These are phyloP conservation scores for Pontederia crassipes DNA, from an alignment of 176 grass and related monocot species.

Conservation along the genomic window DNA sequence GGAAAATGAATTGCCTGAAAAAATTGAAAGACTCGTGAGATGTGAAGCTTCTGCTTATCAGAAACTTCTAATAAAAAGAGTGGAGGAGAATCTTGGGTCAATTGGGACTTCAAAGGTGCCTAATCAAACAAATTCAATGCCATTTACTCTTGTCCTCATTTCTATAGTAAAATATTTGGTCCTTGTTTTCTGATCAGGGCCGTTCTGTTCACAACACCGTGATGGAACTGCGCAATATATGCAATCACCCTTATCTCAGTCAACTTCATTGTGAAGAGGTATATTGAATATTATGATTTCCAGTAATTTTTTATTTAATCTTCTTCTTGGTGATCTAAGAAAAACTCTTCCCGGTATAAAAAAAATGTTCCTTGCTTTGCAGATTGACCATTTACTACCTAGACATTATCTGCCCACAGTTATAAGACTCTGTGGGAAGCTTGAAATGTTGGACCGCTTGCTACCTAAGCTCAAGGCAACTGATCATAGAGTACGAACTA, in stretches of 20 bases:
- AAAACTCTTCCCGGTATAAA: background rate
- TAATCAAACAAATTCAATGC: background rate
- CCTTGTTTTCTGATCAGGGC: constrained; percentile 37
- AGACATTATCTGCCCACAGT: constrained; percentile 81
- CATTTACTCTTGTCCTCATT: background rate
- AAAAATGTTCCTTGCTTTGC: constrained; percentile 6
- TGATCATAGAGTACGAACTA: constrained; percentile 68
- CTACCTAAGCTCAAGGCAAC: constrained; percentile 96
- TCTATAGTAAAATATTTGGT: background rate
- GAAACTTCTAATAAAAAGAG: constrained; percentile 94
- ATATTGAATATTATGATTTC: constrained; percentile 1
- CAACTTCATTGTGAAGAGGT: constrained; percentile 93
- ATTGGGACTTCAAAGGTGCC: constrained; percentile 77
- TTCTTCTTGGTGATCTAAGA: background rate
- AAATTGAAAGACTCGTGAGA: constrained; percentile 95
- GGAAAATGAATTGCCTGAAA: constrained; percentile 88
- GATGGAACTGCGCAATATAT: constrained; percentile 98
- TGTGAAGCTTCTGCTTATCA: constrained; percentile 98
- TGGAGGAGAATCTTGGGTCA: constrained; percentile 88
- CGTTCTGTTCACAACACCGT: constrained; percentile 93
- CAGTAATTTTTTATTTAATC: no score
- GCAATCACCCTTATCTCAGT: constrained; percentile 97
- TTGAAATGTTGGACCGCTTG: constrained; percentile 94
- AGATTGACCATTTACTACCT: constrained; percentile 84
- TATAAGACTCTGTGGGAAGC: constrained; percentile 92